Evolutionary conservation across 768 basidiomycete genomes (phyloP), one percentile per base, ranked within the genome.

Genomic region (Leccinellum albellum): DNA sequence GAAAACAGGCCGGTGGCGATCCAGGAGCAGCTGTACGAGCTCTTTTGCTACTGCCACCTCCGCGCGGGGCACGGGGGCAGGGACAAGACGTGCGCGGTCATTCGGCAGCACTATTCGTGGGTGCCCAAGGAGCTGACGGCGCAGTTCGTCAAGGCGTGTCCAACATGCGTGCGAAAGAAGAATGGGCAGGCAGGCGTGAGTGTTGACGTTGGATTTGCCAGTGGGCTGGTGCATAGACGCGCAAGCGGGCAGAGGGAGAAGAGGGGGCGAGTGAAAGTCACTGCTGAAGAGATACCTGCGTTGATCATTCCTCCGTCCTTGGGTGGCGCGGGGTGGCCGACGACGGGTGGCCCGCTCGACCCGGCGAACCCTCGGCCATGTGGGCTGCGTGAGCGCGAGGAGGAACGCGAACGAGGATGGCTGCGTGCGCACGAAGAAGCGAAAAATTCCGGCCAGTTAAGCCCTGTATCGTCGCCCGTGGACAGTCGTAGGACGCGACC

Each of bases 51-150:
- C 62, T 87, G 83, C 60, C 91, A 93, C 61, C 81, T 77, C 14
- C 77, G 79, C 48, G 75, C 80, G 51, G 75, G 79, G 10, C 91
- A 93, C 65, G 88, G 84, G 14, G 91, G 90, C 26, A 82, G 90
- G 21, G 91, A 94, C 72, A 88, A 83, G 75, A 94, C 91, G 0
- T 83, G 81, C 55, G 77, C 79, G 3, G 75, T 83, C 55, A 79
- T 92, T 37, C 78, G 87, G 49, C 75, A 82, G 58, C 80, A 82
- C 63, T 94, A 91, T 69, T 86, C 88, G 9, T 92, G 87, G 85
- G 82, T 94, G 26, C 91, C 91, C 15, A 93, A 92, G 72, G 87
- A 89, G 65, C 83, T 94, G 42, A 82, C 91, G 47, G 82, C 87
- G 17, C 82, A 81, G 57, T 94, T 91, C 66, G 85, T 92, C 71